These are phyloP conservation scores for Moricandia moricandioides DNA, from an alignment of 345 rosid genomes.

Conservation along the genomic window DNA sequence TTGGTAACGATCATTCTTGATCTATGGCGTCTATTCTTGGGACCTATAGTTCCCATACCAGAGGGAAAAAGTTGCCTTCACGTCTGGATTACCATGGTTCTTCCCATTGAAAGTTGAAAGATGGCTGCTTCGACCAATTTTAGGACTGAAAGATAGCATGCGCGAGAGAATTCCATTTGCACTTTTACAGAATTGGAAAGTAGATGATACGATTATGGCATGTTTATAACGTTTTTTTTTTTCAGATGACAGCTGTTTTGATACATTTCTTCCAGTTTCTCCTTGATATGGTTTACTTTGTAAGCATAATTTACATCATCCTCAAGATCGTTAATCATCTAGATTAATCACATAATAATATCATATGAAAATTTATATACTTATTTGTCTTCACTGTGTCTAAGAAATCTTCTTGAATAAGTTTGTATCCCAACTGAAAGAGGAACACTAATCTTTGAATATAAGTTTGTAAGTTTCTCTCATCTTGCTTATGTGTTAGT, in stretches of 20 bases:
- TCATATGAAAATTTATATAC: too few relatives aligned
- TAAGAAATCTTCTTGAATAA: too few relatives aligned
- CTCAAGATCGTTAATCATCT: too few relatives aligned
- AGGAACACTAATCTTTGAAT: too few relatives aligned
- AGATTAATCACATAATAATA: too few relatives aligned
- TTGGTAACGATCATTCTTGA: constrained; percentile 90
- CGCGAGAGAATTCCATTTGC: neutral
- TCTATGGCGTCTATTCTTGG: constrained; percentile 86
- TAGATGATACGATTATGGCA: neutral
- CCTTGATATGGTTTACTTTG: neutral
- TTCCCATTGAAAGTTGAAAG: constrained; percentile 28
- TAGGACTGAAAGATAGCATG: neutral
- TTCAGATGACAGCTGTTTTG: neutral
- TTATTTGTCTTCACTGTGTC: too few relatives aligned
- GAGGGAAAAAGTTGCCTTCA: constrained; percentile 56
- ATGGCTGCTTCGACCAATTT: constrained; percentile 12
- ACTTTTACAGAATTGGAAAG: neutral
- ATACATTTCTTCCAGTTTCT: neutral
- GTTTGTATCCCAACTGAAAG: too few relatives aligned
- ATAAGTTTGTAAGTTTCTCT: too few relatives aligned
- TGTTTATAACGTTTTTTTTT: neutral
- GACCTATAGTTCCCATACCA: constrained; percentile 70
- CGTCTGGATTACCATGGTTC: constrained; percentile 87
- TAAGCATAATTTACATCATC: too few relatives aligned
- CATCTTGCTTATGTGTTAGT: too few relatives aligned